Base-by-base conservation (phyloP, 1,284 basidiomycete species). In the Tylopilus orsonianus region DNA sequence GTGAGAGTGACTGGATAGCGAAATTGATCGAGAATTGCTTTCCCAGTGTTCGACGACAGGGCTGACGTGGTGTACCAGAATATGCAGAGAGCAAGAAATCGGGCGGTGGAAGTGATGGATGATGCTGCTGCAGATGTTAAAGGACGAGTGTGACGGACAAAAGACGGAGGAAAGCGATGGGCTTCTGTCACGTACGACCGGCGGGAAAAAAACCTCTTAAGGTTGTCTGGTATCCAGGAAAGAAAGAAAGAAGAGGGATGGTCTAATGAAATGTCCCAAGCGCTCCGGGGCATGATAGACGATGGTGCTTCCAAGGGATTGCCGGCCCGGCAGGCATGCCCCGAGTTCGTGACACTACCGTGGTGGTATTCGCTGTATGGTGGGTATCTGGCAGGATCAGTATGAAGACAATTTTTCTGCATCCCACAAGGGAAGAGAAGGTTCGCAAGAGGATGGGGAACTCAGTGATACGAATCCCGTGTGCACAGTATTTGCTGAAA, bases 1-100 rank as follows among this genome's bases (percentile, higher is more conserved):
- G 97, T 98, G 61, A 99, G 81, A 61, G 94, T 88, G 66, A 96
- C 78, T 23, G 93, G 85, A 70, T 94, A 88, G 55, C 88, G 78
- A 71, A 96, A 93, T 56, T 90, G 81, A 63, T 79, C 84, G 64
- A 97, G 76, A 71, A 97, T 89, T 44, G 87, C 76, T 70, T 99
- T 91, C 55, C 91, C 85, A 16, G 94, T 90, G 69, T 94, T 94
- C 44, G 90, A 90, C 22, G 90, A 93, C 48, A 95, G 71, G 14
- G 93, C 92, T 2, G 91, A 94, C 5, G 86, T 83, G 14, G 80
- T 77, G 68, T 92, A 93, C 91, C 91, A 93, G 26, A 93, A 72
- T 18, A 72, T 68, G 65, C 91, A 92, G 37, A 92, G 73, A 49
- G 86, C 66, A 41, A 85, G 65, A 65, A 88, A 89, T 49, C 67